Conservation (phyloP, 306 rosid species). For the Vigna angularis region DNA sequence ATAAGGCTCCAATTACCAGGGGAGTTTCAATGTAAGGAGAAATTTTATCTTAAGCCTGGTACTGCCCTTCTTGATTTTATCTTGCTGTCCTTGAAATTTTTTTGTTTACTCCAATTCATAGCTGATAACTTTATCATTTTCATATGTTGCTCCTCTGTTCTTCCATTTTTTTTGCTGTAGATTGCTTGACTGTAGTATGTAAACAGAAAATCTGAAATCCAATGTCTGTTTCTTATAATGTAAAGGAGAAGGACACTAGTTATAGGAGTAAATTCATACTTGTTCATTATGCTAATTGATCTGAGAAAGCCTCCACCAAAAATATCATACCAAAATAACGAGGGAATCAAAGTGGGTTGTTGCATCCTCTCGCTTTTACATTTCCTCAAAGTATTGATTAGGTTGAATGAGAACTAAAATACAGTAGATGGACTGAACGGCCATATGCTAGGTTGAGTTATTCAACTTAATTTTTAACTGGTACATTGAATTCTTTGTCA, state of each 20-base stretch:
- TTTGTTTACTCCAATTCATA: neutral
- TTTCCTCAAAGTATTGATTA: conserved; percentile 5
- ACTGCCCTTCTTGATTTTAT: neutral
- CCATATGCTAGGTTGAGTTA: neutral
- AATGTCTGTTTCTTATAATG: conserved; percentile 21
- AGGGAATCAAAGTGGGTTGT: neutral
- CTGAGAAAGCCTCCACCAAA: conserved; percentile 30
- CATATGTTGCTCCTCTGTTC: conserved; percentile 6
- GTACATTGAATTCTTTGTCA: neutral
- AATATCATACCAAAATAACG: conserved; percentile 23
- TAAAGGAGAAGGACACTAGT: conserved; percentile 18
- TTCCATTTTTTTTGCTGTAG: conserved; percentile 9
- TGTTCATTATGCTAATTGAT: conserved; percentile 22
- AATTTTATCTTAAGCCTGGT: neutral
- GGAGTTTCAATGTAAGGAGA: conserved; percentile 55
- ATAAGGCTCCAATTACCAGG: conserved; percentile 45
- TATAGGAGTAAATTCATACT: conserved; percentile 14
- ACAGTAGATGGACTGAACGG: conserved; percentile 1
- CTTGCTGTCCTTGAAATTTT: neutral
- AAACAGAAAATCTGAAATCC: neutral
- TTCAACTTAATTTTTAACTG: neutral
- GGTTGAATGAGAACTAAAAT: neutral
- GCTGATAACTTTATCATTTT: neutral
- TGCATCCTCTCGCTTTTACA: neutral
- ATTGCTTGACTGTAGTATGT: neutral